These are phyloP conservation scores for Suhomyces bokatorum DNA, from an alignment of 1,139 yeast genomes.

Conservation along the genomic window DNA sequence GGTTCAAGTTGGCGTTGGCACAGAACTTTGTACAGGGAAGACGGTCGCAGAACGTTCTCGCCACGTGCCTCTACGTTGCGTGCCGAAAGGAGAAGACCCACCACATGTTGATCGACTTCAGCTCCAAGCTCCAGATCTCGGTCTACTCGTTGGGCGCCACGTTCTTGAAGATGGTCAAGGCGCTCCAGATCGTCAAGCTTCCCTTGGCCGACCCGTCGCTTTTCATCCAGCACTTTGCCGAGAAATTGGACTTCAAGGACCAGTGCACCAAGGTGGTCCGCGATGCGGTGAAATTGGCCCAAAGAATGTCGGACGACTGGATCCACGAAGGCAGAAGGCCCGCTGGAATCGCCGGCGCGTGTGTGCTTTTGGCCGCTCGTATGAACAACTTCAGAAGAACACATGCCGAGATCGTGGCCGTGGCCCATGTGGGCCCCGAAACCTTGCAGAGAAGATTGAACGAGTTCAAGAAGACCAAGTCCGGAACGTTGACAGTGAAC, in stretches of 20 bases:
- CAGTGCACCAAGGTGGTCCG: slow-evolving; percentile 71
- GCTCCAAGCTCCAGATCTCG: slow-evolving; percentile 83
- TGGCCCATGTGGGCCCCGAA: slow-evolving; percentile 92
- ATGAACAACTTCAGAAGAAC: slow-evolving; percentile 94
- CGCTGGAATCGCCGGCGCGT: slow-evolving; percentile 98
- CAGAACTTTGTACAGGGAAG: slow-evolving; percentile 94
- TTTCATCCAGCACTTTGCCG: slow-evolving; percentile 92
- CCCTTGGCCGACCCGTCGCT: slow-evolving; percentile 94
- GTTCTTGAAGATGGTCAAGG: slow-evolving; percentile 83
- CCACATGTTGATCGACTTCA: slow-evolving; percentile 94
- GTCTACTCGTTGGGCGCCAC: slow-evolving; percentile 97
- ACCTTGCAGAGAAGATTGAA: slow-evolving; percentile 86
- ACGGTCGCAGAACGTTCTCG: slow-evolving; percentile 88
- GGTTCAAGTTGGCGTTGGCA: slow-evolving; percentile 84
- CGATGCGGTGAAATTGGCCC: slow-evolving; percentile 86
- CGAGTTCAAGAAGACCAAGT: slow-evolving; percentile 78
- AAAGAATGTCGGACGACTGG: slow-evolving; percentile 93
- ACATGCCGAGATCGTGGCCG: slow-evolving; percentile 91
- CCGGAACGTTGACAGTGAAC: slow-evolving; percentile 71
- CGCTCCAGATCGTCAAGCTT: slow-evolving; percentile 68
- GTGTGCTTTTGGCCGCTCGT: slow-evolving; percentile 87
- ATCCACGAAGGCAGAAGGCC: slow-evolving; percentile 96
- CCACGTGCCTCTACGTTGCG: slow-evolving; percentile 91
- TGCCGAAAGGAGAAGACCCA: slow-evolving; percentile 89
- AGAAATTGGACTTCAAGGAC: slow-evolving; percentile 74